Conservation (phyloP, 1,139 yeast species). For the Scheffersomyces segobiensis region DNA sequence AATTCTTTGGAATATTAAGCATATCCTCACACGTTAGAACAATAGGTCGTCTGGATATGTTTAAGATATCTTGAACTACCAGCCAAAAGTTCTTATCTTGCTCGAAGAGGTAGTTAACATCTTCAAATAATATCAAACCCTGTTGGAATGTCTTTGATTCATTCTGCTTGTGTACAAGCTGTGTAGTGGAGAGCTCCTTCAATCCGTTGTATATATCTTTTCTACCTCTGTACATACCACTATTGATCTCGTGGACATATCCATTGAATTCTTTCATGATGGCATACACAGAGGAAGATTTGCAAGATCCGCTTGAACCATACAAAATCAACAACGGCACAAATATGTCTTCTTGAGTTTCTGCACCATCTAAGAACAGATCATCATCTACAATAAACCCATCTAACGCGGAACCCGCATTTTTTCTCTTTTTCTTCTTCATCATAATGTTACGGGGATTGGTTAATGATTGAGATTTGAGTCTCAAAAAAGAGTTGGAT, state of each 20-base stretch:
- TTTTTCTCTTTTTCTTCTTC: conserved; percentile 17
- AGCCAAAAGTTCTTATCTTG: conserved; percentile 83
- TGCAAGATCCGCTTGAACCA: conserved; percentile 80
- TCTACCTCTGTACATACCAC: conserved; percentile 70
- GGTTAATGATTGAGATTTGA: conserved; percentile 32
- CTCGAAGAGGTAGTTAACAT: conserved; percentile 79
- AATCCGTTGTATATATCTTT: conserved; percentile 66
- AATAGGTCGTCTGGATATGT: conserved; percentile 75
- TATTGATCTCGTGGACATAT: conserved; percentile 79
- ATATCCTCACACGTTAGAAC: conserved; percentile 70
- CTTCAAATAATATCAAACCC: conserved; percentile 79
- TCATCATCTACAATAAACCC: conserved; percentile 36
- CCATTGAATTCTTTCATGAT: conserved; percentile 65
- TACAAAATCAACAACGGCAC: conserved; percentile 66
- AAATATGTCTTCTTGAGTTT: conserved; percentile 38
- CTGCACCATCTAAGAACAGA: conserved; percentile 14
- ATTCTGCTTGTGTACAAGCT: conserved; percentile 57
- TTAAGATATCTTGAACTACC: conserved; percentile 62
- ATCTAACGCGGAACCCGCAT: conserved; percentile 15
- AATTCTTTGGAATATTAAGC: conserved; percentile 51
- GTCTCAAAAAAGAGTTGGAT: conserved; percentile 42
- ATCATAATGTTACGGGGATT: conserved; percentile 30
- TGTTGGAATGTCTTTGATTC: conserved; percentile 47
- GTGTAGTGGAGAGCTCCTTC: conserved; percentile 83
- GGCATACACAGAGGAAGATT: conserved; percentile 73